Evolutionary conservation across 129 eudicot genomes (phyloP).

Genomic region (Chrysanthemum seticuspe): DNA sequence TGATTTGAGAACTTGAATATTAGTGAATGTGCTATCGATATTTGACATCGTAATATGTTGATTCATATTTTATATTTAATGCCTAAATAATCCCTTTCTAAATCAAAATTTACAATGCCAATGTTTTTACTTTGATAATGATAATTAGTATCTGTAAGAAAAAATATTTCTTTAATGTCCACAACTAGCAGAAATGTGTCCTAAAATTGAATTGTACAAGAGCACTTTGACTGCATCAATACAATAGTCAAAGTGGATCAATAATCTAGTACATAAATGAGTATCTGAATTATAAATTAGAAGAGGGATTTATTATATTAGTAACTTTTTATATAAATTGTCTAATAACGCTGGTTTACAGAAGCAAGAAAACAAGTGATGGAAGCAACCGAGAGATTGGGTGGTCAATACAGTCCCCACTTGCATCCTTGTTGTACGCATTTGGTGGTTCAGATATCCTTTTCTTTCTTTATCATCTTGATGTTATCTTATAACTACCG

Average conservation of each 20-base stretch:
- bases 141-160: background rate
- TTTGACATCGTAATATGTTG: conserved; percentile 1
- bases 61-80: background rate
- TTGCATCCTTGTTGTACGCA: conserved; percentile 93
- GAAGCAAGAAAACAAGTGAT: conserved; percentile 90
- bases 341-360: conserved; percentile 32
- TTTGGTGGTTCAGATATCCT: conserved; percentile 97
- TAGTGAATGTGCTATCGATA: conserved; percentile 9
- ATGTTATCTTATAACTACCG: background rate
- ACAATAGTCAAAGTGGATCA: background rate
- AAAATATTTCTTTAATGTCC: background rate
- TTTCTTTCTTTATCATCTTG: conserved; percentile 19
- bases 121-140: background rate
- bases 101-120: background rate
- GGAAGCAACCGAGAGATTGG: conserved; percentile 90
- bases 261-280: background rate
- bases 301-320: background rate
- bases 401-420: conserved; percentile 92
- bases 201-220: background rate
- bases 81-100: background rate
- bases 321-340: conserved; percentile 14
- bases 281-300: background rate
- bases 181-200: background rate
- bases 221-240: background rate
- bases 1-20: background rate